Evolutionary conservation across 108 stramenopile genomes (phyloP), one percentile per base, ranked within the genome.

Genomic region (Aurantiochytrium sp.): DNA sequence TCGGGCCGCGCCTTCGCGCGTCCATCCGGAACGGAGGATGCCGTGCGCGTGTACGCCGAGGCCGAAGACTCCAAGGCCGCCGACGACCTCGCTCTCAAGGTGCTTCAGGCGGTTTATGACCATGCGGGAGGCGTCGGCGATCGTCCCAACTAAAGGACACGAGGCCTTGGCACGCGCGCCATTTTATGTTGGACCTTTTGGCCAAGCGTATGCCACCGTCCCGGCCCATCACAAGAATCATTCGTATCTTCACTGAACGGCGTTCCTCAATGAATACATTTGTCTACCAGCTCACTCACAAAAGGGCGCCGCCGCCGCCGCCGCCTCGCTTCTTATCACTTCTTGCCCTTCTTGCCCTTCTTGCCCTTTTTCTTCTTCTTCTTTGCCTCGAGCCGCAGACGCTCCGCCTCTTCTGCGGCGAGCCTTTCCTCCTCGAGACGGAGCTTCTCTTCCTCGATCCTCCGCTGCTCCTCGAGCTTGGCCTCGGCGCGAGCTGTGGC

Each of bases 31-130:
- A 99, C 99, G 37, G 99, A 99, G 93, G 96, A 98, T 90, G 97
- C 96, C 27, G 99, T 99, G 10, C 96, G 99, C 32, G 94, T 99
- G 31, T 99, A 99, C 93, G 99, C 99, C 30, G 99, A 99, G 89
- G 93, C 93, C 4, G 55, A 24, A 4, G 90, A 87, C 6, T 90
- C 89, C 37, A 86, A 48, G 68, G 86, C n/a, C 5, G 93, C 92
- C 8, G 92, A 93, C 65, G 88, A 52, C 24, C 91, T 92, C 24
- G 91, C 91, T 5, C 5, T 10, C 31, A 52, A 69, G 34, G 81
- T 88, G n/a, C 12, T 22, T 27, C 87, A 87, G 6, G 65, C 59
- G 4, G 87, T 81, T 27, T 81, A 39, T 24, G 73, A 81, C 3
- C 39, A 81, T 21, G 73, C 73, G 12, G 73, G 73, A 6, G 73